Evolutionary conservation across 768 basidiomycete species (phyloP).

Genomic region (Cystoderma amianthinum): DNA sequence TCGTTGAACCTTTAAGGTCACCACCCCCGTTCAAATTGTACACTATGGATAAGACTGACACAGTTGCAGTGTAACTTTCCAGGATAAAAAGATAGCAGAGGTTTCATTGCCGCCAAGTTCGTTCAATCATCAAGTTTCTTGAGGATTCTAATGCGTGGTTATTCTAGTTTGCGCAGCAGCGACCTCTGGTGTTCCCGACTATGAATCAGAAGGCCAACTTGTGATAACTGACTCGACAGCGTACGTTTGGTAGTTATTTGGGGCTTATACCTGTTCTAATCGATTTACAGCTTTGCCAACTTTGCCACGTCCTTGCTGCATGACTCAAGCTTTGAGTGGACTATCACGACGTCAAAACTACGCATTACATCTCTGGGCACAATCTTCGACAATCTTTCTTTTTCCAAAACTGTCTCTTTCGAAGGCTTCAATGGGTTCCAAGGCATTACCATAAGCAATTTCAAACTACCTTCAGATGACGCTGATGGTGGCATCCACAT

Average conservation of each 20-base stretch:
- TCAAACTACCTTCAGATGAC: slow-evolving; percentile 62
- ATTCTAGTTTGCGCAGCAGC: slow-evolving; percentile 58
- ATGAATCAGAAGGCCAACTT: slow-evolving; percentile 41
- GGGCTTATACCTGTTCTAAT: neutral
- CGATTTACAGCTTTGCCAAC: slow-evolving; percentile 43
- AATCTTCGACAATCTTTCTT: slow-evolving; percentile 56
- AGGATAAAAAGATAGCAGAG: slow-evolving; percentile 55
- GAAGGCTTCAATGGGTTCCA: slow-evolving; percentile 68
- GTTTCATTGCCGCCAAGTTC: slow-evolving; percentile 53
- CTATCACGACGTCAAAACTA: slow-evolving; percentile 55
- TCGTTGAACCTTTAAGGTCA: slow-evolving; percentile 54
- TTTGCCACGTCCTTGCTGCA: slow-evolving; percentile 65
- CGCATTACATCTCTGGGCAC: slow-evolving; percentile 61
- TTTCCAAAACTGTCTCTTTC: slow-evolving; percentile 55
- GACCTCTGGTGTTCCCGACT: slow-evolving; percentile 59
- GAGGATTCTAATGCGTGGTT: neutral
- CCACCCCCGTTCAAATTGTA: slow-evolving; percentile 9
- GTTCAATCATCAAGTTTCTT: slow-evolving; percentile 7
- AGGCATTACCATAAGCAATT: slow-evolving; percentile 66
- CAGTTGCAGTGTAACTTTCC: slow-evolving; percentile 46
- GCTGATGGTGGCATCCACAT: slow-evolving; percentile 65
- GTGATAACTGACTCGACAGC: slow-evolving; percentile 45
- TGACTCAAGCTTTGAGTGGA: slow-evolving; percentile 61
- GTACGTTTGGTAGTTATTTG: slow-evolving; percentile 22
- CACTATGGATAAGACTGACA: neutral